Evolutionary conservation across 495 filamentous ascomycete species (phyloP), one percentile per base, ranked within the genome.

Genomic region (Xylona heveae): DNA sequence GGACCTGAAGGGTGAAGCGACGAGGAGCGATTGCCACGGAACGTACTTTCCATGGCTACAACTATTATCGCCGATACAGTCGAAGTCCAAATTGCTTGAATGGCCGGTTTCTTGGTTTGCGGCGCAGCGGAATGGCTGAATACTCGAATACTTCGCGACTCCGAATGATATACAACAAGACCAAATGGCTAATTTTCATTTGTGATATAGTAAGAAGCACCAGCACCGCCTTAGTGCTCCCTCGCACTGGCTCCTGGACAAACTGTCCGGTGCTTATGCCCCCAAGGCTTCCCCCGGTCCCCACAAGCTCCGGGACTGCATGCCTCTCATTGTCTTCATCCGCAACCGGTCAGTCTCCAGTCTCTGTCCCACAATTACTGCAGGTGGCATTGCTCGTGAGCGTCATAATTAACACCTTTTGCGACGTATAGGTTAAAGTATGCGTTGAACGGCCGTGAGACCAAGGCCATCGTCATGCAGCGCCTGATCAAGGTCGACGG

Each of bases 171-270:
- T 33, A 31, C 19, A 19, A 33, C 22, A 21, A 34, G 51, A 54
- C 44, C 18, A 33, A 35, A 33, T 22, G 12, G 21, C 15, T 30
- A 19, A 26, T 24, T 38, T 24, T 41, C 22, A 27, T 13, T 35
- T 32, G 31, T n/a, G n/a, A n/a, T 42, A 52, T 55, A 91, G 82
- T 52, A 92, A 85, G 72, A 97, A 97, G 72, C 90, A 97, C 64
- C 83, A 93, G 58, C 95, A 97, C 85, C 82, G 88, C 68, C 70
- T 95, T 50, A 84, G 78, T 58, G 88, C 88, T 55, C 88, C 88
- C 48, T 85, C 78, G 56, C 88, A 95, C 72, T 97, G 90, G 88
- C 80, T 97, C 51, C 68, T 97, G 52, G 88, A 97, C 75, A 97
- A 97, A 63, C 74, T 95, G 43, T 92, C 82, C 56, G 88, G 85